Percentiles rank a stretch among this genome's conserved stretches.
Conservation (phyloP, 1,139 yeast species). For the Schwanniomyces etchellsii region DNA sequence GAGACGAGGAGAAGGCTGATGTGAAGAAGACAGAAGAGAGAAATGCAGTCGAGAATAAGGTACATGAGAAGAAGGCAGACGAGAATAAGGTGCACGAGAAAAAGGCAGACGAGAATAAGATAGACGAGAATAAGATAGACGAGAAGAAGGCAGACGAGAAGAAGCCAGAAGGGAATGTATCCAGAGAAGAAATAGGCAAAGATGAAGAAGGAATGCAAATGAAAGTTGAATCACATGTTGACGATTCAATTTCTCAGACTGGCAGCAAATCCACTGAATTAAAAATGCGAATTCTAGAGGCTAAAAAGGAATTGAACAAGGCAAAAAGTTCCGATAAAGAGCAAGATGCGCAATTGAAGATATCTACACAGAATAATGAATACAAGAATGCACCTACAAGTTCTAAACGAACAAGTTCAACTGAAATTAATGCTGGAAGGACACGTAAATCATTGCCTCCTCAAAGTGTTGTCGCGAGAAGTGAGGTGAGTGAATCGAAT, state of each 20-base stretch:
- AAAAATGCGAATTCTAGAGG: slow-evolving; percentile 18
- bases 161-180: slow-evolving; percentile 4
- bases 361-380: too few relatives aligned
- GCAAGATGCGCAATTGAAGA: slow-evolving; percentile 2
- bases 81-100: slow-evolving; percentile 5
- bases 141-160: slow-evolving; percentile 3
- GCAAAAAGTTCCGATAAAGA: slow-evolving; percentile 2
- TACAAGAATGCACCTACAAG: background rate
- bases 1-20: slow-evolving; percentile 4
- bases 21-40: slow-evolving; percentile 1
- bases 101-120: slow-evolving; percentile 4
- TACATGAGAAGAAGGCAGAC: slow-evolving; percentile 1
- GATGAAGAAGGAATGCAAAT: slow-evolving; percentile 2
- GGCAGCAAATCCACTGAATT: slow-evolving; percentile 10
- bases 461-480: slow-evolving; percentile 9
- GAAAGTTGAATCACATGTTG: background rate
- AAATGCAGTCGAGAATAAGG: slow-evolving; percentile 5
- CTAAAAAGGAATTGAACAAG: slow-evolving; percentile 16
- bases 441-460: slow-evolving; percentile 13
- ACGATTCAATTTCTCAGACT: too few relatives aligned
- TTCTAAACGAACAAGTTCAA: background rate
- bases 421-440: background rate
- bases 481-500: slow-evolving; percentile 2
- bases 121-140: slow-evolving; percentile 3
- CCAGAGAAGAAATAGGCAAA: slow-evolving; percentile 4